phyloP scores from a whole-genome alignment of 768 basidiomycete species.

The Solioccasus polychromus region DNA sequence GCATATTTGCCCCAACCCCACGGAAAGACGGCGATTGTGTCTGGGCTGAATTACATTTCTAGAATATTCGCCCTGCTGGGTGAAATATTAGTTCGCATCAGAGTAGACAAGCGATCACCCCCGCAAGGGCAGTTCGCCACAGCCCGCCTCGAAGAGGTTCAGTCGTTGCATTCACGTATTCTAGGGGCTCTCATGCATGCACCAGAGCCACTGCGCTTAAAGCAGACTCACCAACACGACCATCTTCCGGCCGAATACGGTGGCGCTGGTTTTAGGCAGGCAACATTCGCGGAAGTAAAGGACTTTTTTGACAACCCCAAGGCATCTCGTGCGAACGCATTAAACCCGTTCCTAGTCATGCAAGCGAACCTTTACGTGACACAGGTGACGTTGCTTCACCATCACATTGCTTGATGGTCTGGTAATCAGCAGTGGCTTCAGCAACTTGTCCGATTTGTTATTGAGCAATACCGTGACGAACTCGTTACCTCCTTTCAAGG shows the following conservation, averaged over 20 bases:
- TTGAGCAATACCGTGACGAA: constrained; percentile 90
- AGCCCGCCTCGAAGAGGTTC: constrained; percentile 80
- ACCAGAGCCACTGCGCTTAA: constrained; percentile 73
- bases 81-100: constrained; percentile 82
- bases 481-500: constrained; percentile 68
- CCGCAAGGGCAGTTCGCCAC: constrained; percentile 85
- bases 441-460: constrained; percentile 93
- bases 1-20: constrained; percentile 85
- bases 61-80: constrained; percentile 83
- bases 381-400: constrained; percentile 51
- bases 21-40: constrained; percentile 80
- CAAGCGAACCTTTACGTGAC: constrained; percentile 92
- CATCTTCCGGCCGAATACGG: constrained; percentile 59
- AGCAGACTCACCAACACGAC: constrained; percentile 48
- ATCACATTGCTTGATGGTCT: background rate
- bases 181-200: constrained; percentile 70
- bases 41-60: constrained; percentile 84
- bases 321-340: constrained; percentile 77
- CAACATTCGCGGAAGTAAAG: constrained; percentile 84
- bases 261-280: constrained; percentile 72
- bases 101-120: constrained; percentile 83
- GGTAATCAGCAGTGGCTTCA: constrained; percentile 28
- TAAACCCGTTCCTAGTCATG: constrained; percentile 89
- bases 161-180: constrained; percentile 75
- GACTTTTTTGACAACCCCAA: constrained; percentile 92